Evolutionary conservation across 2,329 filamentous ascomycete species (phyloP), one percentile per base, ranked within the genome.

Genomic region (Ascochyta viciae-villosae): DNA sequence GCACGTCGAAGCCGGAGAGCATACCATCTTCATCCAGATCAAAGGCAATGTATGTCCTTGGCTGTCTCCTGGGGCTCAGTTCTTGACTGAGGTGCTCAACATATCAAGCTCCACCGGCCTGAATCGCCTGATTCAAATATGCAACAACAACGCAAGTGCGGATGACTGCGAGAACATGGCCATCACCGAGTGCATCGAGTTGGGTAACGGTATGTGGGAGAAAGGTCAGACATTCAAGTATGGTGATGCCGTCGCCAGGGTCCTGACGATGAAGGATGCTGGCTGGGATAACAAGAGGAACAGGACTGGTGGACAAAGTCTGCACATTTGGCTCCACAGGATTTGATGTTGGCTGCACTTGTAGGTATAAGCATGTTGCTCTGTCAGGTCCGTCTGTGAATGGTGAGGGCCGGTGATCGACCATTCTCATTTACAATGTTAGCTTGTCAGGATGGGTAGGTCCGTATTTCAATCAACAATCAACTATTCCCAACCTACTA

Each of bases 221-320:
- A 73, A 74, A 60, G 71, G 73, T 0, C 66, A 68, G 55, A 74
- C 69, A 19, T 74, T 73, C 64, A 65, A 71, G 50, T 70, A 62
- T 46, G 67, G 64, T 2, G 69, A 69, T 56, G 66, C 69, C 8
- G 66, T 71, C 34, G 63, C 64, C 23, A 63, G 63, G 61, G 68
- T 72, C n/a, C 44, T 72, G 63, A 72, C 67, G 4, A 62, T 72
- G 62, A 65, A 65, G 46, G 66, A 71, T 60, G 69, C 66, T 7
- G 69, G 70, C 1, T 73, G 69, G 70, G 66, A 69, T 24, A 70
- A 72, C 15, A 69, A 62, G 39, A 70, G 69, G 50, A 72, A 72
- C 34, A 62, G 71, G 58, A 49, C 48, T 13, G 61, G 62, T 5
- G 69, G 67, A 4, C 58, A 65, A 38, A 69, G 67, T 39, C 57